phyloP scores from a whole-genome alignment of 179 eudicot species.

The Nepenthes alata region DNA sequence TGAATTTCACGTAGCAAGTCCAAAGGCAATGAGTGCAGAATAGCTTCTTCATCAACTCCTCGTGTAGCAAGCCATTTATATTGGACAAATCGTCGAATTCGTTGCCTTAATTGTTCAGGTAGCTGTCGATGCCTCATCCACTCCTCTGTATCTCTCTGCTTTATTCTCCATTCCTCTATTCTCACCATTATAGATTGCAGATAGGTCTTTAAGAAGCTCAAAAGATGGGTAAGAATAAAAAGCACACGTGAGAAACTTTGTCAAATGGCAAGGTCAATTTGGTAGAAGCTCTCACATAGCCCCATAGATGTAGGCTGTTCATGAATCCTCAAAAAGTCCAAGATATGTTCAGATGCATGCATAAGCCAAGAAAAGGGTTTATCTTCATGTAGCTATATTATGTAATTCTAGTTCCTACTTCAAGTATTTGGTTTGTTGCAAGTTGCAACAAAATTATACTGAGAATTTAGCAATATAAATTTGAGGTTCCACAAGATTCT shows the following conservation, averaged over 20 bases:
- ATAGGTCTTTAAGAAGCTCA: constrained; percentile 34
- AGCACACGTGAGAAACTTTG: no score
- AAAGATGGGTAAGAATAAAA: background rate
- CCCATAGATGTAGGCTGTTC: no score
- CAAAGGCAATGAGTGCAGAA: constrained; percentile 53
- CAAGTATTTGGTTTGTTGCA: no score
- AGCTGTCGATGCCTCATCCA: constrained; percentile 95
- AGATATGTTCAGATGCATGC: background rate
- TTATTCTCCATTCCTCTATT: constrained; percentile 86
- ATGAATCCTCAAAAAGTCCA: background rate
- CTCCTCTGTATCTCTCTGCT: constrained; percentile 72
- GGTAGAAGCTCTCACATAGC: no score
- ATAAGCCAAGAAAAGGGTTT: background rate
- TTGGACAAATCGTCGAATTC: constrained; percentile 68
- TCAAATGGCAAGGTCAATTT: no score
- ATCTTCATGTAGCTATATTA: no score
- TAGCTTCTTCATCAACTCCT: constrained; percentile 73
- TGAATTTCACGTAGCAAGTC: constrained; percentile 78
- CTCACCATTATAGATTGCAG: constrained; percentile 66
- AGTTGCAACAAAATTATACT: no score
- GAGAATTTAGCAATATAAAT: no score
- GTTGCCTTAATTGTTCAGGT: constrained; percentile 61
- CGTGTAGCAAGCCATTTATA: constrained; percentile 82
- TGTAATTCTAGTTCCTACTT: no score
- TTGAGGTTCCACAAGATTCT: no score